Evolutionary conservation across 2,329 filamentous ascomycete genomes (phyloP), one percentile per base, ranked within the genome.

Genomic region (Cytospora paraplurivora): DNA sequence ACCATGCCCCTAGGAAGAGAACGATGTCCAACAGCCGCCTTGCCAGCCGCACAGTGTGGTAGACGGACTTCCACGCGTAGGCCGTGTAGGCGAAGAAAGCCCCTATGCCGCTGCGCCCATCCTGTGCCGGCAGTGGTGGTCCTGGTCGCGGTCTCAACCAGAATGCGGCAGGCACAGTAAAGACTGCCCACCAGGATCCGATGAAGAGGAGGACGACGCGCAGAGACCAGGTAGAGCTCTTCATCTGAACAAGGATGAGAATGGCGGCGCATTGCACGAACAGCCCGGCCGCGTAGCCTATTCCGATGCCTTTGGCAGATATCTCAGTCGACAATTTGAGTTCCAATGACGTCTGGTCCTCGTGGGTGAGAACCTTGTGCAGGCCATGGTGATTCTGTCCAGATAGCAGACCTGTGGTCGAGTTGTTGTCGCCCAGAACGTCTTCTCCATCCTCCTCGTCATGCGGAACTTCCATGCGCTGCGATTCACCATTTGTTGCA

Each of bases 91-190:
- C 84, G 27, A 89, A 65, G 81, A 88, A 91, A 2, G 84, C 75
- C 17, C 73, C 72, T 5, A 75, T 68, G 4, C 80, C 78, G 47
- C 70, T 75, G 34, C 74, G 69, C n/a, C 72, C 76, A 13, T 74
- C 70, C 2, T 71, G 67, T 5, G 69, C 72, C 2, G 82, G 81
- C 10, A 97, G 77, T 0, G 93, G 93, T 34, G 95, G 95, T 0
- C 95, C 95, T 1, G 95, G 95, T 58, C 95, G 86, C 4, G 93
- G 88, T 49, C 94, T 88, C 35, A 99, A 82, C 90, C 93, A 97
- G 70, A 96, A 76, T 2, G 91, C 92, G 0, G 92, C 88, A 0
- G 95, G 95, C 62, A 98, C 87, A 4, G 92, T 96, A 74, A 99
- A 98, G 38, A 90, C 64, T 52, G 93, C 87, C 95, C 95, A 99